Percentiles rank a stretch among this genome's conserved stretches.
These are phyloP conservation scores for Trichodelitschia bisporula DNA, from an alignment of 495 filamentous ascomycete genomes.

Conservation along the genomic window DNA sequence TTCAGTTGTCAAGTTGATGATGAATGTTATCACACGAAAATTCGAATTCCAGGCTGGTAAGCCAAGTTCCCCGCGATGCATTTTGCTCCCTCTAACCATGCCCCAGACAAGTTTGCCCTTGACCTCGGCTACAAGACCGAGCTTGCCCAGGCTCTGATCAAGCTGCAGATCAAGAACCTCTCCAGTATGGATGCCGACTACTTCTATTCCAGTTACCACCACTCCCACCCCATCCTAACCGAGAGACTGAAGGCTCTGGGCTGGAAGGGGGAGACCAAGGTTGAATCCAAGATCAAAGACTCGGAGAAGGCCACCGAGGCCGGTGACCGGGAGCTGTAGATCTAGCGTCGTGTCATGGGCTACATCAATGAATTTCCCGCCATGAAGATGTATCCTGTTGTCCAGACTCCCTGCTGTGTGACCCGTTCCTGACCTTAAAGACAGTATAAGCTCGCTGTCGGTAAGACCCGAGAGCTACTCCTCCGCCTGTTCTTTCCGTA, in stretches of 20 bases:
- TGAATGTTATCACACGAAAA: slow-evolving; percentile 83
- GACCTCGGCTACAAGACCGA: slow-evolving; percentile 66
- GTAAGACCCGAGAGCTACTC: background rate
- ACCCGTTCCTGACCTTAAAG: no score
- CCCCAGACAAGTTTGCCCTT: slow-evolving; percentile 52
- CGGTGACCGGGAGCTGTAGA: slow-evolving; percentile 31
- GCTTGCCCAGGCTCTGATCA: slow-evolving; percentile 70
- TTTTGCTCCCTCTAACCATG: background rate
- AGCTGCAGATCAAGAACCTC: slow-evolving; percentile 93
- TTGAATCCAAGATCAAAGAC: slow-evolving; percentile 21
- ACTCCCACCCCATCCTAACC: slow-evolving; percentile 86
- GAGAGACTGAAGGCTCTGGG: slow-evolving; percentile 77
- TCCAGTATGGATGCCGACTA: slow-evolving; percentile 97
- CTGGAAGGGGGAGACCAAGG: slow-evolving; percentile 48
- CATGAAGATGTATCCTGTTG: no score
- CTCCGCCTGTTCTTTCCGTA: background rate
- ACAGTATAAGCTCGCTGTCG: background rate
- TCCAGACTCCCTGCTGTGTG: no score
- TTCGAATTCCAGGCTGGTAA: slow-evolving; percentile 91
- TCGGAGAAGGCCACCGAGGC: slow-evolving; percentile 28
- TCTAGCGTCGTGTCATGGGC: background rate
- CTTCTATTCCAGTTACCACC: slow-evolving; percentile 94
- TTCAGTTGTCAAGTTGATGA: slow-evolving; percentile 68
- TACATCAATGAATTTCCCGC: background rate
- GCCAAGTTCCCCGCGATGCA: slow-evolving; percentile 4